A percentile compares a stretch with the other conserved stretches of the same genome.
These are phyloP conservation scores for Solanum sparsipilum DNA, from an alignment of 257 asterid species.

Conservation along the genomic window DNA sequence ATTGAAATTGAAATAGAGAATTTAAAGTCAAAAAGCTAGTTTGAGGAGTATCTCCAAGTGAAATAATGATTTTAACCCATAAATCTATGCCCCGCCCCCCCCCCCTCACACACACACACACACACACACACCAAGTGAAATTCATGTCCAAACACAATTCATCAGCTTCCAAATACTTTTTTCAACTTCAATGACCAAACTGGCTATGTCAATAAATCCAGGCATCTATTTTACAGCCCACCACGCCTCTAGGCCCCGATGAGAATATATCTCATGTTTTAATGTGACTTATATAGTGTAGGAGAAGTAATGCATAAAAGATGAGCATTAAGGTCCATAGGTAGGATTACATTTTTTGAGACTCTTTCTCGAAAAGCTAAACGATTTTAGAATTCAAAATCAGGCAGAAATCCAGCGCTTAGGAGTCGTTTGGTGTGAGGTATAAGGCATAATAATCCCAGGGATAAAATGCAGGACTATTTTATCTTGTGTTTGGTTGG, in stretches of 20 bases:
- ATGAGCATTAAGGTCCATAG: not conserved
- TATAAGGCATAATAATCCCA: not conserved
- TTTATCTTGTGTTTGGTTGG: not conserved
- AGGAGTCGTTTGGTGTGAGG: not conserved
- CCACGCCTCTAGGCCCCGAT: not conserved
- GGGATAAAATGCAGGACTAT: not conserved
- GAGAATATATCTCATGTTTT: not conserved
- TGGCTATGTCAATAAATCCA: not conserved
- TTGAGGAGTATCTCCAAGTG: not conserved
- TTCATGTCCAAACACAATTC: not conserved
- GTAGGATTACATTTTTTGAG: not conserved
- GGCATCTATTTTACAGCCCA: not conserved
- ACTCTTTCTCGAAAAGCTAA: not conserved
- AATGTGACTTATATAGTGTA: not conserved
- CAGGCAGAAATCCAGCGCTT: not conserved
- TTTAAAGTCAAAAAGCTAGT: not conserved
- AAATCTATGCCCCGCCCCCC: not conserved
- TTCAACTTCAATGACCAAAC: not conserved
- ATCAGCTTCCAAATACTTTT: not conserved
- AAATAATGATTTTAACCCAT: not conserved
- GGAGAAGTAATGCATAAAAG: not conserved
- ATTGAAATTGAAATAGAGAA: not conserved
- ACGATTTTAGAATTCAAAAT: not conserved
- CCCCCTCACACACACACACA: rapidly evolving
- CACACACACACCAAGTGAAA: not conserved